phyloP scores from a whole-genome alignment of 305 asterid species.

The Solanum hybrid region DNA sequence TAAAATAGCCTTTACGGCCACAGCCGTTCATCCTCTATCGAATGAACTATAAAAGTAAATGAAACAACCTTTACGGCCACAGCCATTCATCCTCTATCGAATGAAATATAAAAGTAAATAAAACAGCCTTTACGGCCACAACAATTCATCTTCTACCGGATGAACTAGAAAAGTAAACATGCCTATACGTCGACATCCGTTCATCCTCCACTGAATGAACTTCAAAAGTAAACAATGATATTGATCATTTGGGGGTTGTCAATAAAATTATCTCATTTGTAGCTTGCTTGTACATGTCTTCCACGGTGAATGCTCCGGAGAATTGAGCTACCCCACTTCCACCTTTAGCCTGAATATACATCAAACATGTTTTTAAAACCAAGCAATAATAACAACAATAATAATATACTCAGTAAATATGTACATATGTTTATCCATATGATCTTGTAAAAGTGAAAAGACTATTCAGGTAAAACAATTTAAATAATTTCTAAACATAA shows the following conservation, averaged over 20 bases:
- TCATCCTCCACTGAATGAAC: not conserved
- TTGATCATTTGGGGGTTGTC: conserved; percentile 23
- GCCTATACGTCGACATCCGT: not conserved
- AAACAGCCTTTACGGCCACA: not conserved
- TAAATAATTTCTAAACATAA: not conserved
- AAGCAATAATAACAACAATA: not conserved
- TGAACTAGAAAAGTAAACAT: not conserved
- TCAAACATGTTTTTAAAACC: not conserved
- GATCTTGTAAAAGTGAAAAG: not conserved
- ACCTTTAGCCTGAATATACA: conserved; percentile 30
- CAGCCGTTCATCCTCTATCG: not conserved
- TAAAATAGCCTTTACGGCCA: not conserved
- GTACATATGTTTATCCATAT: not conserved
- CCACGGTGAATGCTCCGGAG: conserved; percentile 33
- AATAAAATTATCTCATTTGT: conserved; percentile 48
- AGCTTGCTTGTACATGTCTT: conserved; percentile 58
- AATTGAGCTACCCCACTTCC: conserved; percentile 13
- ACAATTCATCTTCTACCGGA: accelerated
- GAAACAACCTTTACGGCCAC: too few species aligned
- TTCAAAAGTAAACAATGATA: not conserved
- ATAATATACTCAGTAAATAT: not conserved
- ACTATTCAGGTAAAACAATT: not conserved
- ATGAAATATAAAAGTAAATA: not conserved
- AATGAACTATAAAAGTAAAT: not conserved
- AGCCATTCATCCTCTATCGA: accelerated